Evolutionary conservation across 2,329 filamentous ascomycete genomes (phyloP).

Genomic region (Botryotinia calthae): DNA sequence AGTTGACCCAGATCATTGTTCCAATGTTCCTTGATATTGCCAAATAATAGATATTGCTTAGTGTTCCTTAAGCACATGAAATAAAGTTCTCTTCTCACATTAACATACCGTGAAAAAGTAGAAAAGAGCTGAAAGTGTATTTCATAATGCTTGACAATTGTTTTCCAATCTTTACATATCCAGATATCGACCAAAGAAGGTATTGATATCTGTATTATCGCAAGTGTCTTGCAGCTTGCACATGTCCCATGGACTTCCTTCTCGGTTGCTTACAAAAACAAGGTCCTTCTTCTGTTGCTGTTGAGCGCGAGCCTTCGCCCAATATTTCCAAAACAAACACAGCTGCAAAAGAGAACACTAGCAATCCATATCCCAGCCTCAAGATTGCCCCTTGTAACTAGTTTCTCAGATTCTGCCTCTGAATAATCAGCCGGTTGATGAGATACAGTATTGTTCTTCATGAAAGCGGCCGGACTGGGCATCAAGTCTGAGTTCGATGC

Average conservation of each 20-base stretch:
- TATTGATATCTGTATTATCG: neutral
- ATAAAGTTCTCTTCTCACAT: neutral
- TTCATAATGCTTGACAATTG: neutral
- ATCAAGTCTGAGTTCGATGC: conserved; percentile 76
- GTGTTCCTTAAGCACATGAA: neutral
- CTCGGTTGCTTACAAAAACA: neutral
- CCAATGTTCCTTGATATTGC: neutral
- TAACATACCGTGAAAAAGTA: neutral
- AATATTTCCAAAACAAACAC: conserved; percentile 94
- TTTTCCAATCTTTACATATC: neutral
- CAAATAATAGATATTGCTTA: neutral
- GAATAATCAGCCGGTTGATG: conserved; percentile 21
- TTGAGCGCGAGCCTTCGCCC: conserved; percentile 67
- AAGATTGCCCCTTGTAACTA: conserved; percentile 60
- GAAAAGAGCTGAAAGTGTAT: neutral
- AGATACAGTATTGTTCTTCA: conserved; percentile 24
- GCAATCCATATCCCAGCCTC: conserved; percentile 84
- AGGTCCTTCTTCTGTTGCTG: conserved; percentile 12
- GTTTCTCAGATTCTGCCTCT: conserved; percentile 45
- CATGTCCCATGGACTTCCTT: conserved; percentile 14
- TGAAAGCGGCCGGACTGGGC: conserved; percentile 55
- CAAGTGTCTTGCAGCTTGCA: conserved; percentile 18
- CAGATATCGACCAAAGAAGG: neutral
- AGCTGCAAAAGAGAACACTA: conserved; percentile 91
- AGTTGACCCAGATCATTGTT: neutral